Evolutionary conservation across 2,329 filamentous ascomycete genomes (phyloP).

Genomic region (Colletotrichum spinosum): DNA sequence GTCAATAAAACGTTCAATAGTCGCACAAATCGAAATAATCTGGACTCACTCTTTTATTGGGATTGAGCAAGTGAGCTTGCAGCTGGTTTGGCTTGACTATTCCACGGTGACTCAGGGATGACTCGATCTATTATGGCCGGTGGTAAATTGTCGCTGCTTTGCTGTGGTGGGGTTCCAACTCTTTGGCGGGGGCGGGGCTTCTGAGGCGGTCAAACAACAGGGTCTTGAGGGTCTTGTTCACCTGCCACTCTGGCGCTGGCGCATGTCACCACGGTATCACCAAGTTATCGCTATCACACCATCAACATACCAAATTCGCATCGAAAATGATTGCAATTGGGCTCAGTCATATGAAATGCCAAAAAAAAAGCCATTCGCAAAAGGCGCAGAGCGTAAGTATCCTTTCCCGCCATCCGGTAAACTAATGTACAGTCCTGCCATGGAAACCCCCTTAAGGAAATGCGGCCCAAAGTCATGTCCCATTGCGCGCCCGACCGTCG

Average conservation of each 20-base stretch:
- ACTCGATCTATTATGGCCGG: conserved; percentile 5
- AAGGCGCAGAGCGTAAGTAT: conserved; percentile 6
- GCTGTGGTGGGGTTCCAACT: conserved; percentile 21
- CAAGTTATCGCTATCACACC: not conserved
- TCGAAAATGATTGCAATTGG: conserved; percentile 9
- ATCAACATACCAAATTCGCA: too few relatives aligned
- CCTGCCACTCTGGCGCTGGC: not conserved
- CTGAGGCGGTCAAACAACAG: conserved; percentile 36
- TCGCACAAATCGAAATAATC: not conserved
- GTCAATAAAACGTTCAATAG: not conserved
- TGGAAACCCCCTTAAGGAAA: conserved; percentile 15
- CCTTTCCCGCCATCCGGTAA: conserved; percentile 11
- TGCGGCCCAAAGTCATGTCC: conserved; percentile 18
- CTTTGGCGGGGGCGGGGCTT: conserved; percentile 36
- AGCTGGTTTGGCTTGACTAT: conserved; percentile 22
- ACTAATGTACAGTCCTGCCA: conserved; percentile 32
- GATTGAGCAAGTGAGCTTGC: conserved; percentile 11
- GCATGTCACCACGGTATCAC: conserved; percentile 6
- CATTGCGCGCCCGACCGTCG: not conserved
- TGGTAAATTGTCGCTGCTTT: conserved; percentile 37
- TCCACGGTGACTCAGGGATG: conserved; percentile 31
- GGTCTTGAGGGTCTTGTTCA: conserved; percentile 28
- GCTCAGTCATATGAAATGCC: conserved; percentile 8
- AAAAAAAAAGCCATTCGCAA: not conserved
- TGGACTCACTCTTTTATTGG: conserved; percentile 26